Conservation (phyloP, 495 filamentous ascomycete species). For the Tuber brumale region DNA sequence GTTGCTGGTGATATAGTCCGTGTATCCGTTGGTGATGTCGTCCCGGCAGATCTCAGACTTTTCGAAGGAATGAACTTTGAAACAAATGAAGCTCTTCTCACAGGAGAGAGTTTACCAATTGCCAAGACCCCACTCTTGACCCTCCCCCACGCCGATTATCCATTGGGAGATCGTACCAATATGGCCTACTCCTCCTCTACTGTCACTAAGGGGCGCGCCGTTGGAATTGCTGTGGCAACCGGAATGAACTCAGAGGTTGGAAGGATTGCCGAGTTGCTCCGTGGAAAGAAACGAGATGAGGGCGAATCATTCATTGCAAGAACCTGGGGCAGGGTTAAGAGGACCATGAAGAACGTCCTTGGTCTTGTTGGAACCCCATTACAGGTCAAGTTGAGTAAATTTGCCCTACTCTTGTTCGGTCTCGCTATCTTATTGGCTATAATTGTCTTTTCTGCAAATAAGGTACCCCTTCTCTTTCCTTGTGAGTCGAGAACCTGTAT, state of each 20-base stretch:
- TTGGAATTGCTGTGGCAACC: constrained; percentile 63
- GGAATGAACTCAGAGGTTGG: constrained; percentile 70
- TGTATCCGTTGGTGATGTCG: constrained; percentile 61
- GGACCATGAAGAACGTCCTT: constrained; percentile 49
- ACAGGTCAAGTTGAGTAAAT: constrained; percentile 61
- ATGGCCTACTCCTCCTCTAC: constrained; percentile 66
- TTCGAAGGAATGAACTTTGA: constrained; percentile 66
- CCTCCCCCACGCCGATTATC: constrained; percentile 44
- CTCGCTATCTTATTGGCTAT: constrained; percentile 65
- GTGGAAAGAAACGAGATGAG: constrained; percentile 43
- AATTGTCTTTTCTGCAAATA: constrained; percentile 58
- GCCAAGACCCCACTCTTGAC: constrained; percentile 49
- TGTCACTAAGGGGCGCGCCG: constrained; percentile 62
- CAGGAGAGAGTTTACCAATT: constrained; percentile 72
- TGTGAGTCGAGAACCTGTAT: not conserved
- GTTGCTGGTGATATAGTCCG: constrained; percentile 66
- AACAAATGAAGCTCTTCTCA: constrained; percentile 66
- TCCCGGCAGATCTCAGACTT: constrained; percentile 63
- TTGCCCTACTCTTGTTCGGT: constrained; percentile 62
- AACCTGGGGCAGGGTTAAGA: constrained; percentile 42
- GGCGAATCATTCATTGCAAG: constrained; percentile 35
- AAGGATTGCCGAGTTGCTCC: constrained; percentile 59
- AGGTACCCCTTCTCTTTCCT: constrained; percentile 30
- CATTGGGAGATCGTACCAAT: constrained; percentile 61
- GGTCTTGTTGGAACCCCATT: constrained; percentile 64